Base-by-base conservation (phyloP, 169 alveolate genomes). In the Cryptosporidium viatorum region DNA sequence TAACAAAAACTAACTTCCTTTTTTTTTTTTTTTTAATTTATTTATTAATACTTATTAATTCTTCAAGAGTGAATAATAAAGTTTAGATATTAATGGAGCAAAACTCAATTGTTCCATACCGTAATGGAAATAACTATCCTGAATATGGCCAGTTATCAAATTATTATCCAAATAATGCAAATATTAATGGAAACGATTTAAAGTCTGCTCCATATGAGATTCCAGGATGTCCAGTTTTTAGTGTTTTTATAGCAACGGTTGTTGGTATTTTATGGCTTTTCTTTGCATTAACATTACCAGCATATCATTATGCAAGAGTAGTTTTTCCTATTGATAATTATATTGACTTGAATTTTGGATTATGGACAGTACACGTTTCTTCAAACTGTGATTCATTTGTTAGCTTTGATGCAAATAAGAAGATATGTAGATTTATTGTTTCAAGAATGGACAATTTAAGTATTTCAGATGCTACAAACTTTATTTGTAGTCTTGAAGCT, bases 281-380 rank as follows among this genome's bases (percentile, higher is more conserved):
- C 39, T 80, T 80, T 65, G 73, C 89, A 37, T 29, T 80, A 23
- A 80, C 89, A 16, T 58, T 80, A 65, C 89, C 89, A 21, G 89
- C 89, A 59, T 80, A 80, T 41, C 89, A 80, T 73, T 80, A 80
- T 80, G 68, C 89, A 7, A 59, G 89, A 43, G 75, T 80, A 26
- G 89, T 80, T n/a, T 80, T 80, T 59, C 89, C 89, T 14, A 80
- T 80, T 23, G 89, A 80, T 26, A 80, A 80, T 45, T 80, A 80
- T 80, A 58, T 80, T 6, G 89, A 80, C 48, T 50, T 80, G 45
- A 80, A 80, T 33, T 80, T 80, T 45, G 89, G 89, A 18, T 45
- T 80, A 26, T 80, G 89, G 89, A 80, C 89, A 62, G 59, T 80
- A 9, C 51, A 80, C 41, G 89, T 65, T 31, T 80, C 89, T 23